Evolutionary conservation across 768 basidiomycete genomes (phyloP).

Genomic region (Fomitopsis pulvina): DNA sequence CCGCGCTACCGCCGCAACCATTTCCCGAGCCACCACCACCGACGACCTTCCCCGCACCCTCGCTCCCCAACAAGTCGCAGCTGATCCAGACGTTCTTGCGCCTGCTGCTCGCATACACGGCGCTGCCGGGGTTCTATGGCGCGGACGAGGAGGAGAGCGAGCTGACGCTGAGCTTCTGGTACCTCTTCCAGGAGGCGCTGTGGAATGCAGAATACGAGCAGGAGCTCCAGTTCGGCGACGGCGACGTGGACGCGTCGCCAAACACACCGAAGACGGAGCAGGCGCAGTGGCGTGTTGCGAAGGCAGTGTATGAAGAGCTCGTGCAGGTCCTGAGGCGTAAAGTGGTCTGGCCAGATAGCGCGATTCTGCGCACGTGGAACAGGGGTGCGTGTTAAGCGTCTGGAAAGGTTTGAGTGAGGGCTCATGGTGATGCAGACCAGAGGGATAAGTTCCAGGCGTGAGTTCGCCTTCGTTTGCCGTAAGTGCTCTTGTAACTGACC

Average conservation of each 20-base stretch:
- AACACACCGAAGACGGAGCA: slow-evolving; percentile 20
- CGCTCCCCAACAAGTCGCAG: slow-evolving; percentile 18
- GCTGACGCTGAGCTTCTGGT: slow-evolving; percentile 85
- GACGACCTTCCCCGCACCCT: slow-evolving; percentile 9
- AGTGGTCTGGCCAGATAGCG: slow-evolving; percentile 58
- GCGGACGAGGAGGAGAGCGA: slow-evolving; percentile 87
- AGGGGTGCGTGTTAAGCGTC: slow-evolving; percentile 45
- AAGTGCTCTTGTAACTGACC: slow-evolving; percentile 5
- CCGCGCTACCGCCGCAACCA: slow-evolving; percentile 30
- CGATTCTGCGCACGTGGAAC: slow-evolving; percentile 44
- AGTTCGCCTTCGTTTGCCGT: slow-evolving; percentile 20
- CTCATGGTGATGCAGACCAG: slow-evolving; percentile 46
- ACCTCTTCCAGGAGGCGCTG: slow-evolving; percentile 80
- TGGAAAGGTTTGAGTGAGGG: background rate
- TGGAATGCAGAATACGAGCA: slow-evolving; percentile 59
- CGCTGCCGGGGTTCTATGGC: slow-evolving; percentile 67
- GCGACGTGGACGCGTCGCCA: slow-evolving; percentile 11
- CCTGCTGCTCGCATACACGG: slow-evolving; percentile 67
- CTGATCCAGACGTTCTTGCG: slow-evolving; percentile 60
- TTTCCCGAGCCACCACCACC: slow-evolving; percentile 14
- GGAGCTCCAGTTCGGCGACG: slow-evolving; percentile 25
- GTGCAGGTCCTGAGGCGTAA: slow-evolving; percentile 68
- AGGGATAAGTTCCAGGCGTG: slow-evolving; percentile 74
- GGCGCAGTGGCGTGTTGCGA: slow-evolving; percentile 49
- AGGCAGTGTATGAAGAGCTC: slow-evolving; percentile 73